Evolutionary conservation across 116 monocot species (phyloP).

Genomic region (Dioscorea cayenensis): DNA sequence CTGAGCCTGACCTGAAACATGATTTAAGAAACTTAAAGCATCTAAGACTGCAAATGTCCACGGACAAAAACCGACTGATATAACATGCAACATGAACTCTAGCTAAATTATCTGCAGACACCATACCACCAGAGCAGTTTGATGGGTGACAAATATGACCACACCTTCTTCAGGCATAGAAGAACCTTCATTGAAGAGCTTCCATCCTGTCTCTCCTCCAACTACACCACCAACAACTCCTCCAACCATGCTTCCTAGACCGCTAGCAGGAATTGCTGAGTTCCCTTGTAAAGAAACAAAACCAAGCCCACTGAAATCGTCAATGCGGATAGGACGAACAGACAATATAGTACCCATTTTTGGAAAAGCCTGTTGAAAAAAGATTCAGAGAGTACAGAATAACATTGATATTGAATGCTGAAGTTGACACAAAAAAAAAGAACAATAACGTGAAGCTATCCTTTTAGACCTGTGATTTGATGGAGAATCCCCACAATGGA

Average conservation of each 20-base stretch:
- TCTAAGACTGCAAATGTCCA: background rate
- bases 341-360: conserved; percentile 69
- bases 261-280: conserved; percentile 27
- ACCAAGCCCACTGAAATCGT: conserved; percentile 34
- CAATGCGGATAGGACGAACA: conserved; percentile 54
- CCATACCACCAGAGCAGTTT: conserved; percentile 96
- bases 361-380: conserved; percentile 10
- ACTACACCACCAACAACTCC: conserved; percentile 84
- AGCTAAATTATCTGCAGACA: conserved; percentile 18
- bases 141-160: conserved; percentile 86
- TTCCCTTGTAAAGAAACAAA: conserved; percentile 49
- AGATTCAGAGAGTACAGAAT: too few species aligned
- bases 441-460: background rate
- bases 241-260: conserved; percentile 84
- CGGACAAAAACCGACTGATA: background rate
- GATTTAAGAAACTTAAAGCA: conserved; percentile 3
- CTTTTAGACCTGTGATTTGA: conserved; percentile 68
- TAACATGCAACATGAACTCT: background rate
- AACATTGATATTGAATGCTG: background rate
- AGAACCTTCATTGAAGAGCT: conserved; percentile 79
- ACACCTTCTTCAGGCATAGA: conserved; percentile 83
- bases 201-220: conserved; percentile 67
- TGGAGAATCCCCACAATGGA: conserved; percentile 63
- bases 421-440: conserved; percentile 7
- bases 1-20: conserved; percentile 65